Evolutionary conservation across 2,329 filamentous ascomycete species (phyloP).

Genomic region (Fusarium pseudonygamai): DNA sequence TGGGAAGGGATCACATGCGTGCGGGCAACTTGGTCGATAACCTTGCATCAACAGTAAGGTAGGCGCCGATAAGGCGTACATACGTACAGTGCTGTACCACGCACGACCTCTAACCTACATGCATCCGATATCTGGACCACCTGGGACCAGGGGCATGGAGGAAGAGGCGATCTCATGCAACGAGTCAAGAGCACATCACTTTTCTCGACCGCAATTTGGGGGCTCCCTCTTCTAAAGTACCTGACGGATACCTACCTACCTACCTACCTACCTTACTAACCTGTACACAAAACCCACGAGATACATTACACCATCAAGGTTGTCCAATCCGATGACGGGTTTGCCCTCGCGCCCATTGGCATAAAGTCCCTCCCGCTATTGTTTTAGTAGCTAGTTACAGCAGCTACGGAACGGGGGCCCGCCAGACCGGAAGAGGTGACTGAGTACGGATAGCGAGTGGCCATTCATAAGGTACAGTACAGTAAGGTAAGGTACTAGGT

Average conservation of each 20-base stretch:
- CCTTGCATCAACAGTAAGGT: conserved; percentile 10
- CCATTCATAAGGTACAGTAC: too few relatives aligned
- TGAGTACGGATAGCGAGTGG: background rate
- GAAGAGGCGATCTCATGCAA: background rate
- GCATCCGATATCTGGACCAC: conserved; percentile 5
- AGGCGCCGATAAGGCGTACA: conserved; percentile 18
- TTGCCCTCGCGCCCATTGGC: conserved; percentile 19
- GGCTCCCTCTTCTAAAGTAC: background rate
- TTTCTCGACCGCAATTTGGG: background rate
- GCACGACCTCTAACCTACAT: background rate
- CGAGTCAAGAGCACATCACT: background rate
- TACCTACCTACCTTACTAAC: background rate
- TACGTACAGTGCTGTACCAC: background rate
- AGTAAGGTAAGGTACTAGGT: too few relatives aligned
- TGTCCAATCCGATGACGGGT: conserved; percentile 15
- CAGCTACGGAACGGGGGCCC: conserved; percentile 29
- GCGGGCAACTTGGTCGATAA: conserved; percentile 18
- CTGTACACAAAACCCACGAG: background rate
- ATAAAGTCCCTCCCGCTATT: conserved; percentile 14
- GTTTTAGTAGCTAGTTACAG: background rate
- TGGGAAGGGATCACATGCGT: conserved; percentile 14
- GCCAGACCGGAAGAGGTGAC: conserved; percentile 25
- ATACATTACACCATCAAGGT: conserved; percentile 1
- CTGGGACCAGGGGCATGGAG: background rate
- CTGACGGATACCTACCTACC: background rate